These are phyloP conservation scores for Penicillium sclerotiorum DNA, from an alignment of 2,329 filamentous ascomycete species.

Conservation along the genomic window DNA sequence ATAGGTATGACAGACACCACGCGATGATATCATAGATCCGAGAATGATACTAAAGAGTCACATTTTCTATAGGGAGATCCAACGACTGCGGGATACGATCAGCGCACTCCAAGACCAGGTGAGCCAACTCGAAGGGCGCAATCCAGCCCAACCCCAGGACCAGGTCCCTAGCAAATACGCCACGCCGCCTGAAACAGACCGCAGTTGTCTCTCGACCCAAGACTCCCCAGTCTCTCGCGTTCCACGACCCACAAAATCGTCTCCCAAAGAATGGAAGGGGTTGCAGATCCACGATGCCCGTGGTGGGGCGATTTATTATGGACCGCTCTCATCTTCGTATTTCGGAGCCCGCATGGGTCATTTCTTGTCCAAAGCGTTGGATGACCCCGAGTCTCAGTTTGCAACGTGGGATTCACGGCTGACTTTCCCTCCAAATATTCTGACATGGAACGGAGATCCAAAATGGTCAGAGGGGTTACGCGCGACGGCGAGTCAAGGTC, in stretches of 20 bases:
- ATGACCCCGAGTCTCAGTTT: constrained; percentile 25
- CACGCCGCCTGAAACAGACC: constrained; percentile 1
- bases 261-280: constrained; percentile 1
- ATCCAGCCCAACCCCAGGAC: not conserved
- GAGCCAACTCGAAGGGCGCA: too few relatives aligned
- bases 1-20: constrained; percentile 2
- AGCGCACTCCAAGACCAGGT: not conserved
- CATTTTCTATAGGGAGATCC: constrained; percentile 1
- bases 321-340: constrained; percentile 48
- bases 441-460: not conserved
- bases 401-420: not conserved
- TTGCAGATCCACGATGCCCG: constrained; percentile 2
- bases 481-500: not conserved
- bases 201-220: not conserved
- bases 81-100: constrained; percentile 1
- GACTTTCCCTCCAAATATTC: constrained; percentile 7
- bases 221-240: not conserved
- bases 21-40: too few relatives aligned
- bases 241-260: not conserved
- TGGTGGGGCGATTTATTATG: constrained; percentile 38
- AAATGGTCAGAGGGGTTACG: not conserved
- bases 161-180: constrained; percentile 2
- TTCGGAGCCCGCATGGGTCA: constrained; percentile 42
- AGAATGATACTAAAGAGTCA: not conserved
- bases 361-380: constrained; percentile 36